Percentiles rank a stretch among this genome's conserved stretches.
phyloP scores from a whole-genome alignment of 495 filamentous ascomycete genomes.

The Apiosordaria backusii region DNA sequence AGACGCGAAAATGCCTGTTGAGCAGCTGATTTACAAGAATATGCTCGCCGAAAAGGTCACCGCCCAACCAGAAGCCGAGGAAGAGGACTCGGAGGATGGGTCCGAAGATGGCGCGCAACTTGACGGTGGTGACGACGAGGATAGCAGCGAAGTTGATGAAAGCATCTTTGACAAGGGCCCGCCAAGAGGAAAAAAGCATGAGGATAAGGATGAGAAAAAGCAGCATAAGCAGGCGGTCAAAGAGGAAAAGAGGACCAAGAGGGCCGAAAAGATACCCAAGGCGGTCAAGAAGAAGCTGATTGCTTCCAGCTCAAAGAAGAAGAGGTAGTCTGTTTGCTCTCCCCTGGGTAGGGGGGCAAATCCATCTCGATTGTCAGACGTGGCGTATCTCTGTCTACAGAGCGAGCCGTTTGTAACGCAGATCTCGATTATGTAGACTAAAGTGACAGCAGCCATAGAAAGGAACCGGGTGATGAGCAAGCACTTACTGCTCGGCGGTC shows the following conservation, averaged over 20 bases:
- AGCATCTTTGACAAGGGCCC: slow-evolving; percentile 58
- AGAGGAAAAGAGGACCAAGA: slow-evolving; percentile 86
- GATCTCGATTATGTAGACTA: no score
- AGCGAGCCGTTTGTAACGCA: no score
- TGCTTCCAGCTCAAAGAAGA: slow-evolving; percentile 35
- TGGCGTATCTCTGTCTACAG: no score
- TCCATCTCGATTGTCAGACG: no score
- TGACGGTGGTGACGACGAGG: slow-evolving; percentile 46
- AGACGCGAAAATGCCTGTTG: slow-evolving; percentile 72
- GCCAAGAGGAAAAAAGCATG: slow-evolving; percentile 83
- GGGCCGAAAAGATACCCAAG: slow-evolving; percentile 95
- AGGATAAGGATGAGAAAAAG: slow-evolving; percentile 87
- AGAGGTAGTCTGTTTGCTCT: slow-evolving; percentile 26
- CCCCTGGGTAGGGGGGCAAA: no score
- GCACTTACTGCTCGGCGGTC: slow-evolving; percentile 14
- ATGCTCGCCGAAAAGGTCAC: slow-evolving; percentile 69
- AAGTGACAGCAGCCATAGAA: not conserved
- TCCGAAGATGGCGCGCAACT: slow-evolving; percentile 42
- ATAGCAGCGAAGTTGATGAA: slow-evolving; percentile 36
- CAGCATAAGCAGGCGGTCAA: slow-evolving; percentile 88
- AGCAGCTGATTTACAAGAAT: slow-evolving; percentile 73
- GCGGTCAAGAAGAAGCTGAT: slow-evolving; percentile 82
- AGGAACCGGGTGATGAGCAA: slow-evolving; percentile 35
- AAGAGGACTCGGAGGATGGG: slow-evolving; percentile 35
- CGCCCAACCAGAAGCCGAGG: slow-evolving; percentile 40